A percentile compares a stretch with the other conserved stretches of the same genome.
Evolutionary conservation across 495 filamentous ascomycete species (phyloP).

Genomic region (Penicillium paradoxum): DNA sequence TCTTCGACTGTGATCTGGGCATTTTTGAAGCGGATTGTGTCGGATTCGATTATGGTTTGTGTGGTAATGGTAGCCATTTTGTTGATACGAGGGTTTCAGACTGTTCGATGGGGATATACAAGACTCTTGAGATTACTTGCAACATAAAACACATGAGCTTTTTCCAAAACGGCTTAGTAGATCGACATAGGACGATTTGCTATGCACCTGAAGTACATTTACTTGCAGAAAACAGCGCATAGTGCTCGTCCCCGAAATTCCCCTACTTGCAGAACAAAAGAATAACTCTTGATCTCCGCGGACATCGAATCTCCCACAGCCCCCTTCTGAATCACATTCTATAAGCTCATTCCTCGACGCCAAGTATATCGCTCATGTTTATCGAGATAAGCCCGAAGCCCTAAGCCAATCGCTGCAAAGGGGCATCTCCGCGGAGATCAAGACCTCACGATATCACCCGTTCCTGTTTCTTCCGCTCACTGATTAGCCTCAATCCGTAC

Average conservation of each 20-base stretch:
- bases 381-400: constrained; percentile 2
- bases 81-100: not conserved
- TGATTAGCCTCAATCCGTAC: not conserved
- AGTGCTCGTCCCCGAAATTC: not conserved
- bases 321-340: not conserved
- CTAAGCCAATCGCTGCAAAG: constrained; percentile 6
- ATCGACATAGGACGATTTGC: no score
- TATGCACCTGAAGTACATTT: not conserved
- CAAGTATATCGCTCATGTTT: not conserved
- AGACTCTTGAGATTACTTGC: not conserved
- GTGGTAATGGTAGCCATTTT: constrained; percentile 32
- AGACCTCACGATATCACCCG: constrained; percentile 1
- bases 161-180: no score
- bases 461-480: constrained; percentile 10
- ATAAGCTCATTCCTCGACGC: not conserved
- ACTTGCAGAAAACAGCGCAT: not conserved
- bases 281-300: constrained; percentile 7
- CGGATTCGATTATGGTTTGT: constrained; percentile 9
- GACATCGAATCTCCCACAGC: not conserved
- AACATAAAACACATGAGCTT: no score
- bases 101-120: not conserved
- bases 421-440: constrained; percentile 16
- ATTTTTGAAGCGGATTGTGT: constrained; percentile 20
- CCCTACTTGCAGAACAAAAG: not conserved
- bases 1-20: constrained; percentile 27